These are phyloP conservation scores for Vararia minispora DNA, from an alignment of 768 basidiomycete species.

Conservation along the genomic window DNA sequence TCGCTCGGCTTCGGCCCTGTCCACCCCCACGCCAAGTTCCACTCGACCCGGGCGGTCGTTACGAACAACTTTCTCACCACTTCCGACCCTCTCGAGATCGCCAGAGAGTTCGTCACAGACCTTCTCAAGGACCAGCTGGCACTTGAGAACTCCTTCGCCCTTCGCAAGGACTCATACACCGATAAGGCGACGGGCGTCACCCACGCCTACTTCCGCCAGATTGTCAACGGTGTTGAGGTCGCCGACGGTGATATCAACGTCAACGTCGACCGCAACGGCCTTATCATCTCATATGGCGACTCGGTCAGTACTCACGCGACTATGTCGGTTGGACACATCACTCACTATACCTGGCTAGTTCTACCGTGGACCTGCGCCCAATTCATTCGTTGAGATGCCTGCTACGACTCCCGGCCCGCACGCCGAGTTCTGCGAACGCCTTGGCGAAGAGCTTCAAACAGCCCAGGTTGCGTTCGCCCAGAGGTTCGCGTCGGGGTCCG, in stretches of 20 bases:
- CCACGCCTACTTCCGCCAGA: conserved; percentile 81
- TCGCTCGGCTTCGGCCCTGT: conserved; percentile 82
- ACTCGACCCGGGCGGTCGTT: conserved; percentile 31
- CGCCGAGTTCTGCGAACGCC: conserved; percentile 39
- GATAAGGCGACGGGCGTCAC: conserved; percentile 79
- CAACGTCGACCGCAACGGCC: conserved; percentile 79
- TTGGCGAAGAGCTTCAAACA: conserved; percentile 25
- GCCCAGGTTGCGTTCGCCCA: conserved; percentile 20
- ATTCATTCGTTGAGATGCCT: conserved; percentile 18
- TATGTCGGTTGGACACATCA: neutral
- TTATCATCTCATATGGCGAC: conserved; percentile 77
- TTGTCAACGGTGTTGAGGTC: conserved; percentile 80
- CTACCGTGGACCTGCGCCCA: conserved; percentile 52
- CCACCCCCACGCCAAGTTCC: conserved; percentile 62
- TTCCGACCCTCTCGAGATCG: conserved; percentile 49
- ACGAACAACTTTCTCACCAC: conserved; percentile 11
- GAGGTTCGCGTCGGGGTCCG: conserved; percentile 17
- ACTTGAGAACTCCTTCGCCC: conserved; percentile 33
- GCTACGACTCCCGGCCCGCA: conserved; percentile 28
- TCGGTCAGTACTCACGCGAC: conserved; percentile 43
- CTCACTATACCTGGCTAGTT: conserved; percentile 36
- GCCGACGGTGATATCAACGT: conserved; percentile 88
- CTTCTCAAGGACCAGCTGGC: conserved; percentile 30
- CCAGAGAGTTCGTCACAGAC: conserved; percentile 46
- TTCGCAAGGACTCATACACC: conserved; percentile 80